phyloP scores from a whole-genome alignment of 306 rosid species.

The Begonia peltatifolia region DNA sequence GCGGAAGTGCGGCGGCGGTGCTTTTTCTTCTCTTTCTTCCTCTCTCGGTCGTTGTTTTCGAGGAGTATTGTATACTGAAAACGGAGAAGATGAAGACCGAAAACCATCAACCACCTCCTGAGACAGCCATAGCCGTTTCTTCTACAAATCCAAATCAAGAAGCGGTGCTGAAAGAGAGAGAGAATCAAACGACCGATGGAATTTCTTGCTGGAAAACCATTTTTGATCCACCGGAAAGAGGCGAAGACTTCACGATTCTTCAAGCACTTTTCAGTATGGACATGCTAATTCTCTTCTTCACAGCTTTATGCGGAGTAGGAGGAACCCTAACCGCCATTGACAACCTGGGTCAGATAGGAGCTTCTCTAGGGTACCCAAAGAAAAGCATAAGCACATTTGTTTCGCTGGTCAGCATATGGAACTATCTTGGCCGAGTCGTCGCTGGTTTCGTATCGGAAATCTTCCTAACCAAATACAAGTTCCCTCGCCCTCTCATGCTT shows the following conservation, averaged over 20 bases:
- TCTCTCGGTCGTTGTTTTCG: conserved; percentile 1
- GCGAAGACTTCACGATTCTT: conserved; percentile 11
- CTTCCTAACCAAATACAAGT: conserved; percentile 6
- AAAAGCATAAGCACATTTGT: conserved; percentile 8
- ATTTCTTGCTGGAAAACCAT: conserved; percentile 6
- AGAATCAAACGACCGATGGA: not conserved
- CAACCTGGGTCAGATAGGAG: conserved; percentile 5
- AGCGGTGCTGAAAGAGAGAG: too few relatives aligned
- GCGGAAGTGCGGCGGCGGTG: conserved; percentile 9
- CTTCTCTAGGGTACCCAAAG: conserved; percentile 4
- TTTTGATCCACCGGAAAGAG: conserved; percentile 2
- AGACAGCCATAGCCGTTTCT: too few relatives aligned
- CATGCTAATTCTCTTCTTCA: conserved; percentile 11
- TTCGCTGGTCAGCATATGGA: conserved; percentile 17
- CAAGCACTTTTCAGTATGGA: conserved; percentile 12
- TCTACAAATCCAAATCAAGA: too few relatives aligned
- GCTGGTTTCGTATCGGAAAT: conserved; percentile 9
- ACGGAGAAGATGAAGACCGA: too few relatives aligned
- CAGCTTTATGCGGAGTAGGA: conserved; percentile 5
- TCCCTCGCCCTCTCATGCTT: conserved; percentile 11
- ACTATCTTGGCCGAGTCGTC: conserved; percentile 7
- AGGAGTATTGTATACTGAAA: not conserved
- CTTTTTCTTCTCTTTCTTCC: conserved; percentile 17
- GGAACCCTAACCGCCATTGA: conserved; percentile 4
- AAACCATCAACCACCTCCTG: too few relatives aligned